Evolutionary conservation across 2,329 filamentous ascomycete genomes (phyloP).

Genomic region (Fusarium decemcellulare): DNA sequence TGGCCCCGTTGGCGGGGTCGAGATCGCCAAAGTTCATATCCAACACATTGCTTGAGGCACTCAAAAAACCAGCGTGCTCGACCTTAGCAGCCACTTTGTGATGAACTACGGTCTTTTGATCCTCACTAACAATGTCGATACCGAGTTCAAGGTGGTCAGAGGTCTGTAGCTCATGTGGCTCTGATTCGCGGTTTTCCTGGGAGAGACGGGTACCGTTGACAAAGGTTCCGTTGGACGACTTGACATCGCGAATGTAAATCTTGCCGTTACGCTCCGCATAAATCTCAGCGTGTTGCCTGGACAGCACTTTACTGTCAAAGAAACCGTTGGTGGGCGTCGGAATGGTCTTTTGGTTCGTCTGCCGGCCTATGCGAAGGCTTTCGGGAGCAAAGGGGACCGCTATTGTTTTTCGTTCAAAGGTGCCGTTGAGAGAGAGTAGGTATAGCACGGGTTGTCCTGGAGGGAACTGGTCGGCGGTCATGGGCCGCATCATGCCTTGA

Average conservation of each 20-base stretch:
- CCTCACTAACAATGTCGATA: constrained; percentile 98
- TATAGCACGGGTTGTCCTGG: constrained; percentile 84
- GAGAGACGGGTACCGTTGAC: constrained; percentile 94
- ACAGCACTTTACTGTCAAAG: constrained; percentile 98
- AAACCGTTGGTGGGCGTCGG: constrained; percentile 93
- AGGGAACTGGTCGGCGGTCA: constrained; percentile 70
- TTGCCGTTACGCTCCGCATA: constrained; percentile 90
- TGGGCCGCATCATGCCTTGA: constrained; percentile 73
- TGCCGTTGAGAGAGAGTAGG: constrained; percentile 91
- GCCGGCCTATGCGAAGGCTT: constrained; percentile 92
- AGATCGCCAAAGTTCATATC: constrained; percentile 95
- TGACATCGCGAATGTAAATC: constrained; percentile 96
- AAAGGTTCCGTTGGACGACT: constrained; percentile 98
- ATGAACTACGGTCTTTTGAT: constrained; percentile 98
- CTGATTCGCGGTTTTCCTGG: constrained; percentile 94
- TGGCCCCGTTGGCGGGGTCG: constrained; percentile 81
- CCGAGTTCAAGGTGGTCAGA: constrained; percentile 94
- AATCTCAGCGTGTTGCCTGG: constrained; percentile 95
- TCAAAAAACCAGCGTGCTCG: constrained; percentile 91
- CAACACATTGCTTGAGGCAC: constrained; percentile 80
- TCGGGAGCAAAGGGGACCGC: constrained; percentile 94
- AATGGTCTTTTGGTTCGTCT: constrained; percentile 96
- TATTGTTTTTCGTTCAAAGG: constrained; percentile 97
- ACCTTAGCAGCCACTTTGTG: constrained; percentile 98
- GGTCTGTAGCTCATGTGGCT: constrained; percentile 92